phyloP scores from a whole-genome alignment of 2,329 filamentous ascomycete genomes.

The Fusarium sp. region DNA sequence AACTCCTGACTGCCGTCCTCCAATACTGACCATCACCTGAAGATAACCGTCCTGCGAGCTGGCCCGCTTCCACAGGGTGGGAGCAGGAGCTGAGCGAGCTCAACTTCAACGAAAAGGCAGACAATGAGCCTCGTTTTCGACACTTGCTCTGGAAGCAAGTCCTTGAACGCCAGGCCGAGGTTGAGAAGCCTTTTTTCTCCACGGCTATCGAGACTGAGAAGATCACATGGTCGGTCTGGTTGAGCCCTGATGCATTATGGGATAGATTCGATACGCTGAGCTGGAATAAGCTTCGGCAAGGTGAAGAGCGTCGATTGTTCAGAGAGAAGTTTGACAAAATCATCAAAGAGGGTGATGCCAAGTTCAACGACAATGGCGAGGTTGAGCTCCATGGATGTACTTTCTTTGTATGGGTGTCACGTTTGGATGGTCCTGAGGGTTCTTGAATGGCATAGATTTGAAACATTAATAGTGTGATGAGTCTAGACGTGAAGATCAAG shows the following conservation, averaged over 20 bases:
- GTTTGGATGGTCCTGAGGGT: slow-evolving; percentile 40
- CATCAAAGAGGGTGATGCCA: slow-evolving; percentile 62
- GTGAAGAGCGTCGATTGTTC: slow-evolving; percentile 60
- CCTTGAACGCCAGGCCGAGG: slow-evolving; percentile 68
- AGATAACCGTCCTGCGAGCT: slow-evolving; percentile 73
- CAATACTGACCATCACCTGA: background rate
- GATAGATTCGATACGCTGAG: slow-evolving; percentile 73
- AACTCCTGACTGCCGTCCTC: background rate
- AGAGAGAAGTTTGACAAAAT: slow-evolving; percentile 64
- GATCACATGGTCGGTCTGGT: slow-evolving; percentile 56
- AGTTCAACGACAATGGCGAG: slow-evolving; percentile 70
- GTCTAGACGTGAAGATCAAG: slow-evolving; percentile 13
- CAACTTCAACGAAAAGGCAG: slow-evolving; percentile 61
- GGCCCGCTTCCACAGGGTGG: slow-evolving; percentile 68
- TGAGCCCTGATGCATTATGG: slow-evolving; percentile 72
- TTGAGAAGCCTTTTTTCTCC: slow-evolving; percentile 63
- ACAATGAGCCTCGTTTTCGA: slow-evolving; percentile 73
- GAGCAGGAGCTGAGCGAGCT: slow-evolving; percentile 71
- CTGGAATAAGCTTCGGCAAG: slow-evolving; percentile 71
- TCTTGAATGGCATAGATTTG: background rate
- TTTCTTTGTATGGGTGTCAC: slow-evolving; percentile 70
- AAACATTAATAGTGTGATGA: background rate
- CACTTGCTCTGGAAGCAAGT: slow-evolving; percentile 71
- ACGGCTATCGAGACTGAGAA: slow-evolving; percentile 68
- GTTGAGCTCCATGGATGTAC: slow-evolving; percentile 73